phyloP scores from a whole-genome alignment of 768 basidiomycete species.

The Dioszegia crocea region DNA sequence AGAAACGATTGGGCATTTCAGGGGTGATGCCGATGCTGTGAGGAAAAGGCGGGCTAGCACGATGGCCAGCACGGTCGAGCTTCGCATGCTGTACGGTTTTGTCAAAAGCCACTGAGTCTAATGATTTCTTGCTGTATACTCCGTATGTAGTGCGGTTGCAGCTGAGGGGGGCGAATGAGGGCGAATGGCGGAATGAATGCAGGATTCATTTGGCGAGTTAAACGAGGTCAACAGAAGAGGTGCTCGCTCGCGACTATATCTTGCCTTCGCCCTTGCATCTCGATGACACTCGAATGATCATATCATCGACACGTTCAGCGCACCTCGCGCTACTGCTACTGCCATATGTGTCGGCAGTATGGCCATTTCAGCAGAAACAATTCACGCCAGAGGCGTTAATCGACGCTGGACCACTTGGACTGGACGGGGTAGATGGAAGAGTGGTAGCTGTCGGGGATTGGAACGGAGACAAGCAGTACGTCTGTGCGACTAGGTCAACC shows the following conservation, averaged over 20 bases:
- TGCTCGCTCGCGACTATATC: neutral
- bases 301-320: neutral
- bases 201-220: neutral
- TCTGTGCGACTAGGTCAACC: constrained; percentile 10
- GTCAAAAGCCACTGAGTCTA: too few relatives aligned
- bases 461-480: constrained; percentile 91
- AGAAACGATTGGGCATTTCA: neutral
- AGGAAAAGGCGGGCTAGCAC: neutral
- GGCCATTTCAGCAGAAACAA: constrained; percentile 85
- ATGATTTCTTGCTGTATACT: too few relatives aligned
- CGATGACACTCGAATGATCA: constrained; percentile 4
- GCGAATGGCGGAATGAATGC: too few relatives aligned
- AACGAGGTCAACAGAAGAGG: neutral
- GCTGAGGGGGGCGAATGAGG: too few relatives aligned
- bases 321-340: neutral
- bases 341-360: constrained; percentile 48
- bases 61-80: neutral
- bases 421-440: constrained; percentile 58
- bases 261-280: neutral
- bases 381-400: constrained; percentile 78
- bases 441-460: constrained; percentile 92
- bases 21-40: neutral
- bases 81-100: neutral
- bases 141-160: too few relatives aligned
- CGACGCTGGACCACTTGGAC: constrained; percentile 71